Evolutionary conservation across 495 filamentous ascomycete species (phyloP).

Genomic region (Aspergillus heteromorphus): DNA sequence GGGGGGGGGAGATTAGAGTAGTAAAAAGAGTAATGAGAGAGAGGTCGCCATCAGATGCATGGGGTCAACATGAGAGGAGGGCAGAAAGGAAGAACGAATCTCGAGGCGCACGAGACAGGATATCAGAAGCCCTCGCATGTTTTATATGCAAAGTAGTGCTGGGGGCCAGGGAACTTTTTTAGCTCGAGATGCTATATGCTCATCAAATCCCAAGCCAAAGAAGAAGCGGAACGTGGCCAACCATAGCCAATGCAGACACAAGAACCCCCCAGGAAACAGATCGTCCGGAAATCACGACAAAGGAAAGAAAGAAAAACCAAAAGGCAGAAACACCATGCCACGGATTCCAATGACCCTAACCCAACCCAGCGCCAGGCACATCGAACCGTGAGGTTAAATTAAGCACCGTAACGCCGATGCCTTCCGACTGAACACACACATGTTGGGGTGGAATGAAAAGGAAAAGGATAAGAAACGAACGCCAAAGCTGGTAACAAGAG

Average conservation of each 20-base stretch:
- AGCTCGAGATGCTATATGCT: conserved; percentile 13
- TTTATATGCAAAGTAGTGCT: conserved; percentile 19
- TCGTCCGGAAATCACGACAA: conserved; percentile 3
- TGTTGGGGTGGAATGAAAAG: conserved; percentile 14
- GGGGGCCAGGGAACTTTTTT: conserved; percentile 21
- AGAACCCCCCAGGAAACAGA: conserved; percentile 8
- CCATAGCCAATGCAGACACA: conserved; percentile 13
- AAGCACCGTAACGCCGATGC: conserved; percentile 32
- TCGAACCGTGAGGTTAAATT: conserved; percentile 20
- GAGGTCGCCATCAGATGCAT: conserved; percentile 5
- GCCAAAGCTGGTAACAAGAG: neutral
- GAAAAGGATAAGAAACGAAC: conserved; percentile 16
- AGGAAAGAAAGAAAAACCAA: conserved; percentile 4
- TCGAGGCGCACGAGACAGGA: conserved; percentile 17
- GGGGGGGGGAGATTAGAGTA: neutral
- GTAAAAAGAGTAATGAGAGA: neutral
- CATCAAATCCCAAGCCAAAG: conserved; percentile 12
- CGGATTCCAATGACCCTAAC: conserved; percentile 18
- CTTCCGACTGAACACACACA: conserved; percentile 26
- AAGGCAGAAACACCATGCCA: conserved; percentile 20
- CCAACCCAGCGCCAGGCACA: conserved; percentile 30
- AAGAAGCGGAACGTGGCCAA: conserved; percentile 3
- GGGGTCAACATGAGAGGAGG: conserved; percentile 11
- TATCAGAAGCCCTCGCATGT: conserved; percentile 19
- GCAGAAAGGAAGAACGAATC: conserved; percentile 19